phyloP scores from a whole-genome alignment of 768 basidiomycete species.

The Calocera cornea region DNA sequence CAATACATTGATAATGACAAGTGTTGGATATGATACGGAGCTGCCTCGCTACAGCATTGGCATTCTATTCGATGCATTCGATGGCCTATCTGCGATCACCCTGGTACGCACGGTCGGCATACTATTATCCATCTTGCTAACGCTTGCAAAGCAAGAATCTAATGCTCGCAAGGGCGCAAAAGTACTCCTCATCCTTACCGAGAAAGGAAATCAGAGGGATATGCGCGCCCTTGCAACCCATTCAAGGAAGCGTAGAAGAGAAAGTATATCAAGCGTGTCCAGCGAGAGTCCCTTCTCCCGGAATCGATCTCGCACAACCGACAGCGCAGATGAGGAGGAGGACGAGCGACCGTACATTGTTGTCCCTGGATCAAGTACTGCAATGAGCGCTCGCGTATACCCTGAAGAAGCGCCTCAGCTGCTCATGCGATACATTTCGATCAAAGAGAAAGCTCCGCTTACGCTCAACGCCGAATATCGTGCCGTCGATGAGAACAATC shows the following conservation, averaged over 20 bases:
- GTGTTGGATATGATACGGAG: constrained; percentile 37
- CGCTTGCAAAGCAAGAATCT: constrained; percentile 40
- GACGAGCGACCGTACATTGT: constrained; percentile 30
- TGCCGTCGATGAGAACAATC: background rate
- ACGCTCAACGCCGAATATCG: background rate
- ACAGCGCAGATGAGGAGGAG: constrained; percentile 36
- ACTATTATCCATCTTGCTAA: background rate
- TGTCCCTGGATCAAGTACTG: constrained; percentile 50
- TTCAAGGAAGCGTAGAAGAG: constrained; percentile 37
- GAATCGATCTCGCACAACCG: constrained; percentile 33
- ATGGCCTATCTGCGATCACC: background rate
- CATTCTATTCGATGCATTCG: background rate
- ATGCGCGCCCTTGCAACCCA: constrained; percentile 38
- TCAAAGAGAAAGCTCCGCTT: background rate
- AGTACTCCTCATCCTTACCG: constrained; percentile 44
- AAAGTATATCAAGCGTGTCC: constrained; percentile 28
- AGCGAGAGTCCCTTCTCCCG: constrained; percentile 33
- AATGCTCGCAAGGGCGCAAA: constrained; percentile 35
- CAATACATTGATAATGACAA: constrained; percentile 26
- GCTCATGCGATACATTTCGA: constrained; percentile 39
- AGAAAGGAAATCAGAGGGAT: constrained; percentile 43
- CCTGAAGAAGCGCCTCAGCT: constrained; percentile 43
- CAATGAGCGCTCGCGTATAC: constrained; percentile 46
- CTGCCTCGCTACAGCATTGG: constrained; percentile 19
- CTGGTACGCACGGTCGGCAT: background rate